Evolutionary conservation across 2,329 filamentous ascomycete genomes (phyloP).

Genomic region (Tolypocladium inflatum): DNA sequence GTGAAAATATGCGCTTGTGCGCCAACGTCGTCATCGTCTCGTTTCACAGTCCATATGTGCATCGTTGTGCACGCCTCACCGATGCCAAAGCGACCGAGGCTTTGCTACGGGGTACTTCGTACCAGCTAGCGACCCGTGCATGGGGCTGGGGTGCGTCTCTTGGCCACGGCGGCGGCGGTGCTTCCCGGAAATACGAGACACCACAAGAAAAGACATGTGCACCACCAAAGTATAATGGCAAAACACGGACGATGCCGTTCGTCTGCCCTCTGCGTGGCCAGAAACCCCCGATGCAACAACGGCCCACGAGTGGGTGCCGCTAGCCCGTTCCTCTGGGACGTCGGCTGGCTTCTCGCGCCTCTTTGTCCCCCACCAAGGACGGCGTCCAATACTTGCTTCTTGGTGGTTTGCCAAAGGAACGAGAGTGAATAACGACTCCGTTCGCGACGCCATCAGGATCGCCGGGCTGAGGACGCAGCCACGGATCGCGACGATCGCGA

Average conservation of each 20-base stretch:
- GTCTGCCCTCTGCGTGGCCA: background rate
- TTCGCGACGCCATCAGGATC: background rate
- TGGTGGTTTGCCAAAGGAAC: background rate
- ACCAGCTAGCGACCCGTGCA: background rate
- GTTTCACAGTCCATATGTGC: slow-evolving; percentile 1
- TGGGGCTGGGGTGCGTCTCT: background rate
- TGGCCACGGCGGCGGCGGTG: background rate
- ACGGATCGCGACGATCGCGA: slow-evolving; percentile 6
- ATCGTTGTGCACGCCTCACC: background rate
- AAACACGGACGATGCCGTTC: background rate
- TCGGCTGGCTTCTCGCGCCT: background rate
- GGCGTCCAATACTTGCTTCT: background rate
- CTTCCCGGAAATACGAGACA: background rate
- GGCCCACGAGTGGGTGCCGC: background rate
- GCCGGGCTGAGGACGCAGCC: slow-evolving; percentile 7
- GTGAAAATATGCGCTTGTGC: background rate
- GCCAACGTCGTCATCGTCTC: slow-evolving; percentile 2
- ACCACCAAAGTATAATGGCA: background rate
- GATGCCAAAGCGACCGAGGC: background rate
- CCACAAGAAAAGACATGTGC: background rate
- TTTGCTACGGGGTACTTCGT: background rate
- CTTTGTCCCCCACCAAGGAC: background rate
- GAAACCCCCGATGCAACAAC: background rate
- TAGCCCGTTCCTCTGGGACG: background rate
- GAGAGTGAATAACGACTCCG: background rate